These are phyloP conservation scores for Fusarium beomiforme DNA, from an alignment of 2,329 filamentous ascomycete species.

Conservation along the genomic window DNA sequence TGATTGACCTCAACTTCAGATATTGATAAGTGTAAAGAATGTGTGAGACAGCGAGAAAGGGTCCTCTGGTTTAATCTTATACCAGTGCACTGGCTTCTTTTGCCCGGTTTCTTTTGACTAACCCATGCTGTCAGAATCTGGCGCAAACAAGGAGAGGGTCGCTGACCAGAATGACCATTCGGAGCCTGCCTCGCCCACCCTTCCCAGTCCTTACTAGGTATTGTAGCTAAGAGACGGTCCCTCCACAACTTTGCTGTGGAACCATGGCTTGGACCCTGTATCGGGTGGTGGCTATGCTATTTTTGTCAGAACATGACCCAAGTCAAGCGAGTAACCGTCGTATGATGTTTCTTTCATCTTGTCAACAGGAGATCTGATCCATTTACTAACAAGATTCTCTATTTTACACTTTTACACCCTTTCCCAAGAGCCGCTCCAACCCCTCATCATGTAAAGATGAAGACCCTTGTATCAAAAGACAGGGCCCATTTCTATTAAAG, in stretches of 20 bases:
- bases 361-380: conserved; percentile 8
- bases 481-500: conserved; percentile 16
- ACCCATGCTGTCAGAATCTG: conserved; percentile 36
- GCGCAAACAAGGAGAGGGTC: conserved; percentile 35
- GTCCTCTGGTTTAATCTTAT: conserved; percentile 39
- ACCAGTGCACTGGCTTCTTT: conserved; percentile 36
- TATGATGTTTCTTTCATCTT: background rate
- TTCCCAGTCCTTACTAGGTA: conserved; percentile 15
- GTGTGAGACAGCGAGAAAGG: conserved; percentile 4
- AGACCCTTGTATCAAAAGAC: conserved; percentile 15
- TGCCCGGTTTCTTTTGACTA: conserved; percentile 43
- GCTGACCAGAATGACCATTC: conserved; percentile 33
- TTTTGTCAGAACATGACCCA: conserved; percentile 17
- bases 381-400: conserved; percentile 24
- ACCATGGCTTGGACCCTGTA: conserved; percentile 11
- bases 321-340: conserved; percentile 7
- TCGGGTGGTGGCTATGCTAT: conserved; percentile 24
- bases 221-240: background rate
- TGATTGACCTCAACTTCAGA: background rate
- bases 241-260: conserved; percentile 12
- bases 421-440: conserved; percentile 20
- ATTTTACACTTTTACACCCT: conserved; percentile 42
- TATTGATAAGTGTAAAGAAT: conserved; percentile 4
- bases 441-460: conserved; percentile 9
- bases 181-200: conserved; percentile 32